Base-by-base conservation (phyloP, 2,329 filamentous ascomycete genomes). In the Penicillium decumbens region DNA sequence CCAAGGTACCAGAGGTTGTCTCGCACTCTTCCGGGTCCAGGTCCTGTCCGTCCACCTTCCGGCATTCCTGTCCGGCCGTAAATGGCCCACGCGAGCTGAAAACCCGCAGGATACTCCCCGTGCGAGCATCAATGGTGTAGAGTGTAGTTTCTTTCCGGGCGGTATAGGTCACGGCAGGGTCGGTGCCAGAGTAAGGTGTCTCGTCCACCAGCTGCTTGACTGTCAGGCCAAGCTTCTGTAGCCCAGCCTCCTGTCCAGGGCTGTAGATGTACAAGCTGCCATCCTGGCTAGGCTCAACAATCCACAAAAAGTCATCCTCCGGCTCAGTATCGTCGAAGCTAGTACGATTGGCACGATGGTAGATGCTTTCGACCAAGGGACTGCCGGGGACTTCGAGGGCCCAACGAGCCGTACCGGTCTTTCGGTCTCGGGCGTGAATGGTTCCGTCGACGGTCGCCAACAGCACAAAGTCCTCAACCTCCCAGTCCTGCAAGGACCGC, bases 401-500 rank as follows among this genome's bases (percentile, higher is more conserved):
- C 93, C 93, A 97, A 67, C 85, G 86, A 61, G 87, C 80, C 56
- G 85, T 80, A 62, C 93, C 93, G 45, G 87, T 93, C 68, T 85
- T 87, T 65, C 93, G 83, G 76, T 96, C 89, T 72, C 84, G 84
- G 70, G 92, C 91, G 76, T 95, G 88, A 65, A 97, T 83, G 70
- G 89, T 88, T 80, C 93, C 93, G 80, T 97, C 91, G 83, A 97
- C 88, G 82, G 93, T 97, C 88, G 93, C 92, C 87, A 98, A 80
- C 79, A 98, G 89, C 77, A 97, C 88, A 82, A 96, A 95, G 80
- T 97, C 91, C 88, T 97, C 92, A 77, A 96, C 91, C 87, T 96
- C 89, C 92, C 92, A 97, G 77, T 96, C 92, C 82, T 91, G 87
- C 82, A 97, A 80, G 80, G 87, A 95, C 84, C 92, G 91, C 91